Conservation (phyloP, 345 rosid genomes). For the Ceriops tagal region DNA sequence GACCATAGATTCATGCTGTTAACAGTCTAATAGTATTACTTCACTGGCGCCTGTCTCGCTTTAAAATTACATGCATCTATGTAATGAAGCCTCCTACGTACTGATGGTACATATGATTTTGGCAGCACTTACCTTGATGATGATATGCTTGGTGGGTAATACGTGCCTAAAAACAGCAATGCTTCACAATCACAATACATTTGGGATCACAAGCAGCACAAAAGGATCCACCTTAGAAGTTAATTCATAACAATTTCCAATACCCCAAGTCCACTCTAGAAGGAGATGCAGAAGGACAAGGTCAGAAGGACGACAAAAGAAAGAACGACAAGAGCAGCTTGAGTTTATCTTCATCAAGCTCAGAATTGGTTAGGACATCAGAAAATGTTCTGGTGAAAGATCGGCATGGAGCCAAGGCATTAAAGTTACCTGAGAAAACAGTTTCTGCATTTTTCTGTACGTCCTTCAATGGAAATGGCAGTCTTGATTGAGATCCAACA, state of each 20-base stretch:
- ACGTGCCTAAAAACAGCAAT: not conserved
- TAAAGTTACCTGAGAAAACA: slow-evolving; percentile 12
- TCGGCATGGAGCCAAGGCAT: not conserved
- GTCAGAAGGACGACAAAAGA: not conserved
- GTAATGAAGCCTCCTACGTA: no score
- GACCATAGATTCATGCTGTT: no score
- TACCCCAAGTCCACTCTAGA: no score
- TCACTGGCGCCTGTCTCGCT: no score
- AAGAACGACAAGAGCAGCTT: no score
- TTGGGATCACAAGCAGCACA: slow-evolving; percentile 9
- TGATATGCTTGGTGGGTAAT: not conserved
- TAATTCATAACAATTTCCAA: no score
- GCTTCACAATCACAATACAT: slow-evolving; percentile 4
- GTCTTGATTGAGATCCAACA: slow-evolving; percentile 11
- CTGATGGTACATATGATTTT: not conserved
- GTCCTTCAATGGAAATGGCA: slow-evolving; percentile 11
- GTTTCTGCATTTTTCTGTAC: not conserved
- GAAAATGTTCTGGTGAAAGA: not conserved
- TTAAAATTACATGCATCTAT: no score
- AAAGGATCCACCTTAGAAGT: slow-evolving; percentile 13
- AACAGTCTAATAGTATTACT: no score
- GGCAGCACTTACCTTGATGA: not conserved
- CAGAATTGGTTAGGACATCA: not conserved
- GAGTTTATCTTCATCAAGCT: no score
- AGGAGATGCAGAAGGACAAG: no score